These are phyloP conservation scores for Aspergillus cavernicola DNA, from an alignment of 495 filamentous ascomycete species.

Conservation along the genomic window DNA sequence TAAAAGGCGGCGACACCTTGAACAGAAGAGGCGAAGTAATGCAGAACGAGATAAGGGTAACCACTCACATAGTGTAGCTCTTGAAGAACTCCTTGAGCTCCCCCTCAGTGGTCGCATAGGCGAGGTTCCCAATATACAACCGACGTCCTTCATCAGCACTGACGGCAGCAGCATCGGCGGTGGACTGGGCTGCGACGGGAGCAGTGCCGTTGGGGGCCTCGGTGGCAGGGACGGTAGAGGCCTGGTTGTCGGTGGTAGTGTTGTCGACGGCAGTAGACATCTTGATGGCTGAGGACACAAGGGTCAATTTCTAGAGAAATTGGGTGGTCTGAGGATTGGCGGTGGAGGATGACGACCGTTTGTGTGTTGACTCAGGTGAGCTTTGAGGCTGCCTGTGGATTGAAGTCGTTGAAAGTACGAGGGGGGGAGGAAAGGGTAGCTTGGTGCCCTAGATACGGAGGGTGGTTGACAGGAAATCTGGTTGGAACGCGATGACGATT, in stretches of 20 bases:
- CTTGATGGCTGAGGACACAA: slow-evolving; percentile 46
- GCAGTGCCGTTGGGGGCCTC: slow-evolving; percentile 75
- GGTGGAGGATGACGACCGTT: slow-evolving; percentile 23
- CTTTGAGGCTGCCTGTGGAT: slow-evolving; percentile 38
- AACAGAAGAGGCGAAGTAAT: background rate
- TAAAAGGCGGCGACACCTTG: too few relatives aligned
- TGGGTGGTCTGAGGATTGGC: slow-evolving; percentile 13
- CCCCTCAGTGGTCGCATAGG: slow-evolving; percentile 99
- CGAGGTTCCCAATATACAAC: slow-evolving; percentile 99
- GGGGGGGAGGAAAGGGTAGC: slow-evolving; percentile 64
- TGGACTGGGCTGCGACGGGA: slow-evolving; percentile 63
- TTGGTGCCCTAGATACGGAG: slow-evolving; percentile 76
- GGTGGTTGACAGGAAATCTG: slow-evolving; percentile 26
- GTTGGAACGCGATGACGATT: slow-evolving; percentile 25
- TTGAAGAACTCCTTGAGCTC: slow-evolving; percentile 99
- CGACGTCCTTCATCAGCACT: slow-evolving; percentile 98
- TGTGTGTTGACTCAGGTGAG: slow-evolving; percentile 42
- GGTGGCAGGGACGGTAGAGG: slow-evolving; percentile 40
- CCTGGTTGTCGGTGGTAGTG: slow-evolving; percentile 45
- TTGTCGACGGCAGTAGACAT: slow-evolving; percentile 58
- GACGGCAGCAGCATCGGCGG: slow-evolving; percentile 82
- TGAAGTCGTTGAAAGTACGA: slow-evolving; percentile 15
- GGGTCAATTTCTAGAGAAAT: slow-evolving; percentile 18
- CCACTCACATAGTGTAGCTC: slow-evolving; percentile 94
- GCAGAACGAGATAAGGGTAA: slow-evolving; percentile 2